Evolutionary conservation across 495 filamentous ascomycete genomes (phyloP).

Genomic region (Neurospora sp.): DNA sequence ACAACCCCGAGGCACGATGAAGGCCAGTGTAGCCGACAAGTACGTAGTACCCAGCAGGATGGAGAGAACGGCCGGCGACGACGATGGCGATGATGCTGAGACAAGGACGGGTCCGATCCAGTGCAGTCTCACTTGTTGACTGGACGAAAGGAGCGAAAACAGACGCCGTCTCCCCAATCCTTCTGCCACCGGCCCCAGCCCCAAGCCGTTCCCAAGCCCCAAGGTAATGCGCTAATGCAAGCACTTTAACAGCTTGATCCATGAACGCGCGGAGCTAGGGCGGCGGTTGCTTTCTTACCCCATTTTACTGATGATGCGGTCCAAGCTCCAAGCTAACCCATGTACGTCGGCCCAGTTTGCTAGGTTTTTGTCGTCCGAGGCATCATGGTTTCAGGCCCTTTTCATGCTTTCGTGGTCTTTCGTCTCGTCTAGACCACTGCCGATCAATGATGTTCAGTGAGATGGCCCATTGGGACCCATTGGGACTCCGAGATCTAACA

Average conservation of each 20-base stretch:
- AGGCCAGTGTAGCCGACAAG: background rate
- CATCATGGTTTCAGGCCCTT: background rate
- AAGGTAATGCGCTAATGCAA: slow-evolving; percentile 14
- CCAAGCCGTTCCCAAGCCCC: background rate
- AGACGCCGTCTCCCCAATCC: background rate
- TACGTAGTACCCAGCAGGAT: background rate
- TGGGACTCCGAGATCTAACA: background rate
- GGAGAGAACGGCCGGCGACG: background rate
- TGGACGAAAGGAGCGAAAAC: background rate
- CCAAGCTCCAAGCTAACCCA: background rate
- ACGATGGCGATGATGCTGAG: background rate
- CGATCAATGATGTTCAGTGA: background rate
- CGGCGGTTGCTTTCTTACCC: background rate
- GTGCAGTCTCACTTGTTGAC: background rate
- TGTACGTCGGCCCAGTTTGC: background rate
- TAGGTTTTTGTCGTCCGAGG: background rate
- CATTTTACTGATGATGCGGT: background rate
- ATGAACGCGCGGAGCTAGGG: background rate
- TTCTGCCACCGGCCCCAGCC: background rate
- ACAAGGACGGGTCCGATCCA: background rate
- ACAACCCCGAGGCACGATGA: background rate
- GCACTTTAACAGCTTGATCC: slow-evolving; percentile 12
- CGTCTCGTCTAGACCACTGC: background rate
- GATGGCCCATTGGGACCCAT: background rate
- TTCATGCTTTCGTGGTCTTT: background rate